Evolutionary conservation across 331 rosid genomes (phyloP).

Genomic region (Arachis monticola): DNA sequence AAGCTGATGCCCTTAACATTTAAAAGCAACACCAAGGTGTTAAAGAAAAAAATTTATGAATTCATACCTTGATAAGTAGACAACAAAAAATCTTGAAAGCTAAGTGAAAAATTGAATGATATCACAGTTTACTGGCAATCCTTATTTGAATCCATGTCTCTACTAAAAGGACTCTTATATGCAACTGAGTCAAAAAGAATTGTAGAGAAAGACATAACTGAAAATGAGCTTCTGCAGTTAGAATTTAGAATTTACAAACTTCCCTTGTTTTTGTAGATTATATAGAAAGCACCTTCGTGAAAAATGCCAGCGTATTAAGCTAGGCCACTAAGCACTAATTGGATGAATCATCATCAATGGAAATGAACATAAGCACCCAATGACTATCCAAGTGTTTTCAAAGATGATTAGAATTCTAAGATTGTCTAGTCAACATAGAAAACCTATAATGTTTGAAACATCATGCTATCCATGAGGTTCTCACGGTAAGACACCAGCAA

Average conservation of each 20-base stretch:
- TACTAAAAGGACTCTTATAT: not conserved
- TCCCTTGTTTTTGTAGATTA: not conserved
- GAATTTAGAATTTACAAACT: slow-evolving; percentile 15
- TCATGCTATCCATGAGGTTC: slow-evolving; percentile 47
- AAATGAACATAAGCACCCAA: slow-evolving; percentile 31
- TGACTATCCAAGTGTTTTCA: slow-evolving; percentile 27
- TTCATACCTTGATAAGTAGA: slow-evolving; percentile 25
- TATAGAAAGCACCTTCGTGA: not conserved
- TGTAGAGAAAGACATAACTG: not conserved
- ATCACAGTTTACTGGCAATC: too few relatives aligned
- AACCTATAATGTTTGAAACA: slow-evolving; percentile 37
- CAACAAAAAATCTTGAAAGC: slow-evolving; percentile 20
- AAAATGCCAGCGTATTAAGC: slow-evolving; percentile 1
- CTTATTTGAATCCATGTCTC: slow-evolving; percentile 5
- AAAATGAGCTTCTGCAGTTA: not conserved
- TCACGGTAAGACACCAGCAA: slow-evolving; percentile 95
- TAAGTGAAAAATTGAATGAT: not conserved
- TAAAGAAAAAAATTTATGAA: slow-evolving; percentile 35
- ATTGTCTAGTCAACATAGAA: slow-evolving; percentile 39
- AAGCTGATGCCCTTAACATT: slow-evolving; percentile 85
- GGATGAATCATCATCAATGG: slow-evolving; percentile 15
- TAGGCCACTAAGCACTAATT: slow-evolving; percentile 30
- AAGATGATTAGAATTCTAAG: slow-evolving; percentile 25
- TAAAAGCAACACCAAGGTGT: slow-evolving; percentile 33
- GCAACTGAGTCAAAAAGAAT: not conserved